Percentiles rank a stretch among this genome's conserved stretches.
These are phyloP conservation scores for Achaetomium macrosporum DNA, from an alignment of 2,329 filamentous ascomycete species.

Conservation along the genomic window DNA sequence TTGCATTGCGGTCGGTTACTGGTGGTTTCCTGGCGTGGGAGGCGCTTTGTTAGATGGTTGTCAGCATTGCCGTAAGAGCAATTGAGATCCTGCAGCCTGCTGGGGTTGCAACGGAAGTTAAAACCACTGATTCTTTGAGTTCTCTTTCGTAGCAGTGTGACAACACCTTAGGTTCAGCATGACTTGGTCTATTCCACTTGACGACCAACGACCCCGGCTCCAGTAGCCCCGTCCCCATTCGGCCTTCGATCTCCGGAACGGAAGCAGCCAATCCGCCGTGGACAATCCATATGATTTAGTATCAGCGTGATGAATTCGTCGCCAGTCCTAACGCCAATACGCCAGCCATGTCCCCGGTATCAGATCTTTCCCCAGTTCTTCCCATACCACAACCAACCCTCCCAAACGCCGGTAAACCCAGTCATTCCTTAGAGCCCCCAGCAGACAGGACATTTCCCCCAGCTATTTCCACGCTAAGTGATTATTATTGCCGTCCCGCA, in stretches of 20 bases:
- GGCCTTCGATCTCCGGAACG: too few species aligned
- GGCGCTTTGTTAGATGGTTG: slow-evolving; percentile 5
- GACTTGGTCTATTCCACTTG: too few species aligned
- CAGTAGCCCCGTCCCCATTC: too few species aligned
- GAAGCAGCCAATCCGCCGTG: too few species aligned
- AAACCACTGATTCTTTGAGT: background rate
- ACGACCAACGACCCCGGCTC: too few species aligned
- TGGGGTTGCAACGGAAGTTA: background rate
- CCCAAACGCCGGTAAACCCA: background rate
- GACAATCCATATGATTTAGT: too few species aligned
- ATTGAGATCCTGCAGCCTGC: background rate
- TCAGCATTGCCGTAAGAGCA: background rate
- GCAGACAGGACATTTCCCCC: too few species aligned
- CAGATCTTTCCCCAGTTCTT: background rate
- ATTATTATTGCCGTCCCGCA: too few species aligned
- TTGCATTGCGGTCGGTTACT: slow-evolving; percentile 1
- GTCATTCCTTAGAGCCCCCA: background rate
- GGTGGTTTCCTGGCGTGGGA: background rate
- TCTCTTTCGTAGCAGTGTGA: too few species aligned
- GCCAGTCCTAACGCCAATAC: background rate
- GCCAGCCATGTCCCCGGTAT: background rate
- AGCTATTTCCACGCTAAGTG: too few species aligned
- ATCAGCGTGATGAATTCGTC: too few species aligned
- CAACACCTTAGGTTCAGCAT: too few species aligned
- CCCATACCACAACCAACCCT: background rate